Percentiles rank a stretch among this genome's conserved stretches.
phyloP scores from a whole-genome alignment of 805 yeast genomes.

The Myxozyma kluyveri region DNA sequence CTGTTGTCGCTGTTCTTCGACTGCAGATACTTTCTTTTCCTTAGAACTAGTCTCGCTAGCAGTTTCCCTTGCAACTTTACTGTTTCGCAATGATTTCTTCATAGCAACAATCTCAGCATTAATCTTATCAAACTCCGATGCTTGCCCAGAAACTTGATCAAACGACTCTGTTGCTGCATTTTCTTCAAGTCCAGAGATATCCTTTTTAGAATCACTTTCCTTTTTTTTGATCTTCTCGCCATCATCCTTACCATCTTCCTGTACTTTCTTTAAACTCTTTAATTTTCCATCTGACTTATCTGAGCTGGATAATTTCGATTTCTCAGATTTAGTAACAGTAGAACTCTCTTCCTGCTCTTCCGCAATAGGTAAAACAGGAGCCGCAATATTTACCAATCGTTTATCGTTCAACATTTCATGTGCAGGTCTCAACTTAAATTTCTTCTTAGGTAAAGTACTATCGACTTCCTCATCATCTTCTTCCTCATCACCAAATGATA shows the following conservation, averaged over 20 bases:
- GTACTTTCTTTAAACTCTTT: not conserved
- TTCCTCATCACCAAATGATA: constrained; percentile 45
- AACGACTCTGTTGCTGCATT: constrained; percentile 6
- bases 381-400: constrained; percentile 8
- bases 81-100: constrained; percentile 20
- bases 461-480: constrained; percentile 32
- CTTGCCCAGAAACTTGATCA: constrained; percentile 5
- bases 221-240: not conserved
- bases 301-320: not conserved
- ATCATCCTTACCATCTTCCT: too few species aligned
- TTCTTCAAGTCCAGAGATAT: constrained; percentile 1
- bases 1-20: constrained; percentile 37
- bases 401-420: constrained; percentile 26
- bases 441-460: constrained; percentile 11
- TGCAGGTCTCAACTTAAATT: constrained; percentile 33
- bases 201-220: not conserved
- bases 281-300: not conserved
- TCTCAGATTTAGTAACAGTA: not conserved
- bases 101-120: constrained; percentile 26
- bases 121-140: constrained; percentile 23
- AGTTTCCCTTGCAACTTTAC: constrained; percentile 1
- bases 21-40: constrained; percentile 24
- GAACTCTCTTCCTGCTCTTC: not conserved
- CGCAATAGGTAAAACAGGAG: constrained; percentile 1
- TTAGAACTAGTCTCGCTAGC: constrained; percentile 2